Percentiles rank a stretch among this genome's conserved stretches.
Conservation (phyloP, 371 early-diverging fungal species). For the Actinomortierella ambigua region DNA sequence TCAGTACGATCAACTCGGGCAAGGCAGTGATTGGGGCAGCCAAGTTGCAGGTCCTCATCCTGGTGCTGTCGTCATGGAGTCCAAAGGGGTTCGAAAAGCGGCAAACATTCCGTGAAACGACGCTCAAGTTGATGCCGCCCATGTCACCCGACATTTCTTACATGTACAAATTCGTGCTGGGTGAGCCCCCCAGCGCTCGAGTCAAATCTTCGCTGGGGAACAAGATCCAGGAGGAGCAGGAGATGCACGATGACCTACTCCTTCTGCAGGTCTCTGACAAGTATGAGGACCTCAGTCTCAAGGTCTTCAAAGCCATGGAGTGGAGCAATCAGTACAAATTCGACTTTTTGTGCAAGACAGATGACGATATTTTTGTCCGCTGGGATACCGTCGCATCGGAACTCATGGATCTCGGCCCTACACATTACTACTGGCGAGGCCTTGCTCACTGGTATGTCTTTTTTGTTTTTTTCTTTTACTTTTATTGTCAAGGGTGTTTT, state of each 20-base stretch:
- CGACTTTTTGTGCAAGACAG: constrained; percentile 64
- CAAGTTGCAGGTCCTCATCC: constrained; percentile 48
- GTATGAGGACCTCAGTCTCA: constrained; percentile 54
- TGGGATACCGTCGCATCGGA: constrained; percentile 57
- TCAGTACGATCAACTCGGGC: constrained; percentile 30
- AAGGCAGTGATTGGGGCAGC: constrained; percentile 23
- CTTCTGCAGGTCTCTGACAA: constrained; percentile 62
- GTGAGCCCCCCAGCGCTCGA: constrained; percentile 56
- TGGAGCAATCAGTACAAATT: constrained; percentile 54
- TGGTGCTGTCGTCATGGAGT: constrained; percentile 64
- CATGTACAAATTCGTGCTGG: constrained; percentile 61
- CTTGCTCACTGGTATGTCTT: constrained; percentile 58
- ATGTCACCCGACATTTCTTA: constrained; percentile 30
- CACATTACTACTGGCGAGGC: constrained; percentile 60
- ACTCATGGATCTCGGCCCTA: constrained; percentile 46
- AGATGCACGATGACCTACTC: constrained; percentile 54
- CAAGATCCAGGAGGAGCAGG: constrained; percentile 53
- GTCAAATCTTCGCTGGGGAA: constrained; percentile 49
- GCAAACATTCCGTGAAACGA: constrained; percentile 51
- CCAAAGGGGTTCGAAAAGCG: constrained; percentile 49
- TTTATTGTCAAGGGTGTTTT: background rate
- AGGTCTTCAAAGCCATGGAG: constrained; percentile 57
- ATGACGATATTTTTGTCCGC: constrained; percentile 68
- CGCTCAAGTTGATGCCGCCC: constrained; percentile 46
- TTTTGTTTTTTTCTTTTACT: background rate